Conservation (phyloP, 2,329 filamentous ascomycete genomes). For the Xylariaceae sp. region DNA sequence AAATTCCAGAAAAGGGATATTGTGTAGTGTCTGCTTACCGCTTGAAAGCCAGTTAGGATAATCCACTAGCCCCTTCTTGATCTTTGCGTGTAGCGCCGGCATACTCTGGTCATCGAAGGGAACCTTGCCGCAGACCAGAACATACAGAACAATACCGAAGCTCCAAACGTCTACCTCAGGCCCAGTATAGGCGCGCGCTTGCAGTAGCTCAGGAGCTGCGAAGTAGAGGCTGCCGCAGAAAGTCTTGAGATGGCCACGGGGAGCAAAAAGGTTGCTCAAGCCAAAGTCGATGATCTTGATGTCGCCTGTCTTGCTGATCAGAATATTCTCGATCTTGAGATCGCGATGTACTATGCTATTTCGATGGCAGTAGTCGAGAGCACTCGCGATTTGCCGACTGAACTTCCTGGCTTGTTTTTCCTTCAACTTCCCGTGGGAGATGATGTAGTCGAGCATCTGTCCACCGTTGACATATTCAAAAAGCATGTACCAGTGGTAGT, state of each 20-base stretch:
- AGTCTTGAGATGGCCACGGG: constrained; percentile 80
- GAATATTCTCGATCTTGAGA: constrained; percentile 97
- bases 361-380: constrained; percentile 93
- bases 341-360: constrained; percentile 98
- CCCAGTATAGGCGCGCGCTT: constrained; percentile 90
- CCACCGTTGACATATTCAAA: constrained; percentile 99
- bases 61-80: constrained; percentile 94
- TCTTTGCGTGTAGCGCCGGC: constrained; percentile 96
- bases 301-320: constrained; percentile 97
- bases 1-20: constrained; percentile 1
- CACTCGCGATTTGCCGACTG: constrained; percentile 92
- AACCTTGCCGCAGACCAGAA: constrained; percentile 94
- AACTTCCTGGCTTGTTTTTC: constrained; percentile 98
- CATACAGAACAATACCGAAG: constrained; percentile 96
- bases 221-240: constrained; percentile 98
- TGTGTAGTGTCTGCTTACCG: constrained; percentile 53
- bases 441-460: constrained; percentile 99
- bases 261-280: constrained; percentile 91
- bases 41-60: constrained; percentile 90
- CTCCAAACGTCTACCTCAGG: constrained; percentile 98
- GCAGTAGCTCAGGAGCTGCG: constrained; percentile 88
- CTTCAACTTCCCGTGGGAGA: constrained; percentile 94
- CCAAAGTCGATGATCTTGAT: constrained; percentile 99
- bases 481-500: constrained; percentile 99
- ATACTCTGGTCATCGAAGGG: constrained; percentile 99